phyloP scores from a whole-genome alignment of 805 yeast species.

The Candida germanica region DNA sequence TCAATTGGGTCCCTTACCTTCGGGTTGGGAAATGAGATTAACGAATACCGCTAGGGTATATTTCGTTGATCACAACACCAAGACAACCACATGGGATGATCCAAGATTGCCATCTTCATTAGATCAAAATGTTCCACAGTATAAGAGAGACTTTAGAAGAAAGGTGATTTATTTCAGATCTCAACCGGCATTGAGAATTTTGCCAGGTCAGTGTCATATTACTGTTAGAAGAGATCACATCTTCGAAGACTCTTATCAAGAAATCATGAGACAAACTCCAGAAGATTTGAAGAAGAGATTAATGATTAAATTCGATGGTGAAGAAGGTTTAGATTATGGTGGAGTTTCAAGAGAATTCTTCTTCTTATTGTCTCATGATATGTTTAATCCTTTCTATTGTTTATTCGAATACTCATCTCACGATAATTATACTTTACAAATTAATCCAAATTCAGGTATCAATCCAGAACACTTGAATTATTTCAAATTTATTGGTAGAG shows the following conservation, averaged over 20 bases:
- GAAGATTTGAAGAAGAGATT: slow-evolving; percentile 96
- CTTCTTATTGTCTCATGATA: slow-evolving; percentile 93
- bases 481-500: slow-evolving; percentile 97
- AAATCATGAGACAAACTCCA: slow-evolving; percentile 97
- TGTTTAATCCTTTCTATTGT: slow-evolving; percentile 98
- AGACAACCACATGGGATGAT: slow-evolving; percentile 99
- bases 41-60: slow-evolving; percentile 98
- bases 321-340: slow-evolving; percentile 99
- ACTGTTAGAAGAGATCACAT: slow-evolving; percentile 96
- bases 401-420: slow-evolving; percentile 96
- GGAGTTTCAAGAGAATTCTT: slow-evolving; percentile 98
- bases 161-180: slow-evolving; percentile 96
- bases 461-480: slow-evolving; percentile 98
- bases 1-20: slow-evolving; percentile 95
- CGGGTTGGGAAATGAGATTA: slow-evolving; percentile 99
- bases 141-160: slow-evolving; percentile 97
- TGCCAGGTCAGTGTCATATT: slow-evolving; percentile 98
- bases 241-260: slow-evolving; percentile 97
- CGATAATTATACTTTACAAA: slow-evolving; percentile 96
- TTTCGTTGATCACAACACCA: slow-evolving; percentile 98
- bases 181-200: slow-evolving; percentile 93
- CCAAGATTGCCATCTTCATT: slow-evolving; percentile 96
- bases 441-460: slow-evolving; percentile 94
- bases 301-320: slow-evolving; percentile 98
- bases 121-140: slow-evolving; percentile 98